Evolutionary conservation across 1,284 basidiomycete genomes (phyloP).

Genomic region (Termitomyces sp.): DNA sequence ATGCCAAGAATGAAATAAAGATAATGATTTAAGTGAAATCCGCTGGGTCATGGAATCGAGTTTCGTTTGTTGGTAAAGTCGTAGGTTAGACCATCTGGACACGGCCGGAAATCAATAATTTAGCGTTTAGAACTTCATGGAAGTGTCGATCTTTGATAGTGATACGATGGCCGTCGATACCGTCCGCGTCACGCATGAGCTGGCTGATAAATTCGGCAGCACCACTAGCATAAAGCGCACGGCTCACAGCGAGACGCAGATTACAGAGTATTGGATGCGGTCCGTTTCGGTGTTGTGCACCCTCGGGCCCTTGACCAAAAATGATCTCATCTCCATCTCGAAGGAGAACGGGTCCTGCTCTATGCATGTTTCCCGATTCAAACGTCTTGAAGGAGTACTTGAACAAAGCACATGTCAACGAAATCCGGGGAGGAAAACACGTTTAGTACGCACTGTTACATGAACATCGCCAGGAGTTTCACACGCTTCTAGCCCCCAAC

Average conservation of each 20-base stretch:
- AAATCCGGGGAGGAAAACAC: background rate
- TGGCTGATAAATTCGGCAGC: constrained; percentile 18
- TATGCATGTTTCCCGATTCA: constrained; percentile 3
- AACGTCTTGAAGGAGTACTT: constrained; percentile 18
- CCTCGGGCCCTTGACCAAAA: constrained; percentile 17
- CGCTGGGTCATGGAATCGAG: background rate
- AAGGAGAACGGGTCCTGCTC: constrained; percentile 12
- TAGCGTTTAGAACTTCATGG: constrained; percentile 17
- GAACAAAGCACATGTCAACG: background rate
- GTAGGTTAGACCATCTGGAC: constrained; percentile 12
- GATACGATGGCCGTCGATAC: constrained; percentile 11
- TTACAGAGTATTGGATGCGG: constrained; percentile 20
- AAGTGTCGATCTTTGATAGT: constrained; percentile 10
- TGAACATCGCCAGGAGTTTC: constrained; percentile 2
- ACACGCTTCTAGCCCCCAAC: constrained; percentile 22
- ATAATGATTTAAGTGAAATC: background rate
- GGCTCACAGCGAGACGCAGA: constrained; percentile 20
- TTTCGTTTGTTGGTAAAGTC: background rate
- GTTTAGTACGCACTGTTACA: constrained; percentile 11
- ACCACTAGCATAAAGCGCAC: constrained; percentile 18
- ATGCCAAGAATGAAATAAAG: background rate
- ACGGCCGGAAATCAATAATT: constrained; percentile 17
- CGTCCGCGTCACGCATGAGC: constrained; percentile 17
- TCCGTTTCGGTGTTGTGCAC: constrained; percentile 10
- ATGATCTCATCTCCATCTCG: constrained; percentile 19